phyloP scores from a whole-genome alignment of 257 asterid genomes.

The Pogostemon cablin region DNA sequence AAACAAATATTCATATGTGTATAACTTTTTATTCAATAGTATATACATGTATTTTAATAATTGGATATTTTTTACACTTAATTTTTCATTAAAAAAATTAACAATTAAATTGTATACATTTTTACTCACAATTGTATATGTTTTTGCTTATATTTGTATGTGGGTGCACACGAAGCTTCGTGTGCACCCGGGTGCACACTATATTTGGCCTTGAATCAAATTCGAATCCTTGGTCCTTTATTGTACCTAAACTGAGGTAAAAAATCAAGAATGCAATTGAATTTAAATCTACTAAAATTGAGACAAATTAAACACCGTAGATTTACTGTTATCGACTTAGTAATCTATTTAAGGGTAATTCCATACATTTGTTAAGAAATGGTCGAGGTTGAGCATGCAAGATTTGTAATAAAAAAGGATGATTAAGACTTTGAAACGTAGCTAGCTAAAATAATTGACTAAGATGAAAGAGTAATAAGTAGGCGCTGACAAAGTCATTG shows the following conservation, averaged over 20 bases:
- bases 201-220: too few relatives aligned
- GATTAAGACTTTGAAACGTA: slow-evolving; percentile 21
- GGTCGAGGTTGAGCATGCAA: slow-evolving; percentile 11
- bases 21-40: too few relatives aligned
- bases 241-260: neutral
- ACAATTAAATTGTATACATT: too few relatives aligned
- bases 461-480: slow-evolving; percentile 17
- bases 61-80: too few relatives aligned
- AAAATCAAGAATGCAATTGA: too few relatives aligned
- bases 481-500: slow-evolving; percentile 40
- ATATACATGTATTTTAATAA: too few relatives aligned
- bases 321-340: neutral
- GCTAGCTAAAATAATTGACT: slow-evolving; percentile 20
- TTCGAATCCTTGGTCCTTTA: neutral
- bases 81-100: too few relatives aligned
- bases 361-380: neutral
- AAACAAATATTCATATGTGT: too few relatives aligned
- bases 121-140: too few relatives aligned
- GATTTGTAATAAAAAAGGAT: slow-evolving; percentile 7
- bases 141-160: too few relatives aligned
- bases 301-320: neutral
- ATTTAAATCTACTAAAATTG: neutral
- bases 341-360: neutral
- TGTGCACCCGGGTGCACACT: too few relatives aligned
- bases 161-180: too few relatives aligned